Percentiles rank a stretch among this genome's conserved stretches.
Evolutionary conservation across 768 basidiomycete species (phyloP).

Genomic region (Serendipita indica): DNA sequence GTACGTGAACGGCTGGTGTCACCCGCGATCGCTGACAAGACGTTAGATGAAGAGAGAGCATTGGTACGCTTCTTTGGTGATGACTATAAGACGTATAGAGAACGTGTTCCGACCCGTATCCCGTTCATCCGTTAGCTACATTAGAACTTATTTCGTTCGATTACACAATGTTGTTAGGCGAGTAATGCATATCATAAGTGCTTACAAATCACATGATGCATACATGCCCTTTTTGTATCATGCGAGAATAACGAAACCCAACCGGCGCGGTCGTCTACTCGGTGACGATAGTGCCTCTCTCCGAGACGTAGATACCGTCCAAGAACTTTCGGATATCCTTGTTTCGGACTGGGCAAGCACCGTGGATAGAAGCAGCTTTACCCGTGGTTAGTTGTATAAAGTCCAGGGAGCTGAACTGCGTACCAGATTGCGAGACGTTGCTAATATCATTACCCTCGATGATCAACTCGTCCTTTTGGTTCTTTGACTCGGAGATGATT

Average conservation of each 20-base stretch:
- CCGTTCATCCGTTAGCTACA: conserved; percentile 61
- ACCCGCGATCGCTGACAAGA: conserved; percentile 1
- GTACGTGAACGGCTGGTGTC: conserved; percentile 33
- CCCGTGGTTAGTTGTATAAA: background rate
- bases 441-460: conserved; percentile 92
- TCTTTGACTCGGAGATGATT: conserved; percentile 65
- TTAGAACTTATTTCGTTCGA: background rate
- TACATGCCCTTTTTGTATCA: conserved; percentile 20
- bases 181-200: conserved; percentile 19
- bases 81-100: conserved; percentile 64
- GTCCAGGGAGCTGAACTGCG: conserved; percentile 13
- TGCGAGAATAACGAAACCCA: conserved; percentile 12
- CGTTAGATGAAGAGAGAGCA: conserved; percentile 62
- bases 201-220: conserved; percentile 19
- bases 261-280: conserved; percentile 25
- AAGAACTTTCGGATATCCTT: conserved; percentile 99
- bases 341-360: conserved; percentile 91
- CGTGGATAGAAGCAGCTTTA: conserved; percentile 88
- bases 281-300: conserved; percentile 46
- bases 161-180: background rate
- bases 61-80: conserved; percentile 82
- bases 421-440: conserved; percentile 92
- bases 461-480: conserved; percentile 89
- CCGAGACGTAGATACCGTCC: conserved; percentile 82
- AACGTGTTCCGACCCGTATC: conserved; percentile 69